Base-by-base conservation (phyloP, 2,329 filamentous ascomycete genomes). In the Xylariaceae sp. region DNA sequence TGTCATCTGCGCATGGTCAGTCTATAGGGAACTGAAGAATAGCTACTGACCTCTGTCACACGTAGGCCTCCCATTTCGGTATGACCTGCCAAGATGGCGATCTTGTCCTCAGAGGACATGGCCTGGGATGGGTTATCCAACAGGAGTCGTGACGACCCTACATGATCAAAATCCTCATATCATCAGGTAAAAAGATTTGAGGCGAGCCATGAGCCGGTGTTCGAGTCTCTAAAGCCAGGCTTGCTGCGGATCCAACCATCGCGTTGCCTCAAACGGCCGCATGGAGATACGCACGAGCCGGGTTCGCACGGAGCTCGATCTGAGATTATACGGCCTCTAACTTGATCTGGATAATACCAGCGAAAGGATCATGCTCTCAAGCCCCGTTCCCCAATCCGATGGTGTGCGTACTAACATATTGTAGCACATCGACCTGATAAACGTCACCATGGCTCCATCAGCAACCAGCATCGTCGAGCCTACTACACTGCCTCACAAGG, bases 281-380 rank as follows among this genome's bases (percentile, higher is more conserved):
- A 35, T 38, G 48, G 45, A 49, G 43, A 50, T 53, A 34, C 22
- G 30, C n/a, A 36, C 44, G 49, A 18, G 43, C 39, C 29, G 19
- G 36, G 41, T 18, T 17, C 13, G 28, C 35, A 54, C 52, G 44
- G 56, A 57, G 51, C 54, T 56, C 53, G 59, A 56, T 61, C 79
- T 88, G 84, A 91, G 86, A 93, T 82, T 81, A 93, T 85, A 93
- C 87, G 87, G 88, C 84, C 74, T 74, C 72, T 44, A 89, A 91
- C 87, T 91, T 91, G 87, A 91, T 90, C 87, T 88, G 86, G 88
- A 90, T 91, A 91, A 93, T 93, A 88, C 88, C 86, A 89, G 89
- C 89, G 89, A 89, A 93, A 95, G 89, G 85, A 95, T 93, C 89
- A 94, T 95, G 88, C 87, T 78, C 78, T 77, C 72, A 37, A 51